These are phyloP conservation scores for Amphibolis antarctica DNA, from an alignment of 106 monocot species.

Conservation along the genomic window DNA sequence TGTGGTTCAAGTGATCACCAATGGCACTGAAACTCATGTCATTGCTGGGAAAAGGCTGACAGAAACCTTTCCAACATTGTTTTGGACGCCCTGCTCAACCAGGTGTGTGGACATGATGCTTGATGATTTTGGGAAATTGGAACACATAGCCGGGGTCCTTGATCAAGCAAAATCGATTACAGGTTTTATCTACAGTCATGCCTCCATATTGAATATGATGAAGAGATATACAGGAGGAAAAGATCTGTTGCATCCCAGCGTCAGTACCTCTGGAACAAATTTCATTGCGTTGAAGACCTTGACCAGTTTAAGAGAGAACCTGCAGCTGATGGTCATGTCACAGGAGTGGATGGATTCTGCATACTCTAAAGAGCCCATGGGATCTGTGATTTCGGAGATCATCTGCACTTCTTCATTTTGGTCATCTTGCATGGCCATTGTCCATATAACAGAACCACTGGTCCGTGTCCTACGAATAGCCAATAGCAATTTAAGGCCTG, in stretches of 20 bases:
- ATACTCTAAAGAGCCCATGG: constrained; percentile 49
- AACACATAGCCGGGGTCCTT: constrained; percentile 32
- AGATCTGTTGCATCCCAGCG: constrained; percentile 49
- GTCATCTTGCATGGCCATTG: constrained; percentile 45
- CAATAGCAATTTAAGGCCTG: constrained; percentile 46
- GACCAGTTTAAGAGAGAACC: constrained; percentile 42
- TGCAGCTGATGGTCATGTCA: constrained; percentile 49
- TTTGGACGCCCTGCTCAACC: constrained; percentile 78
- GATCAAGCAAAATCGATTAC: constrained; percentile 64
- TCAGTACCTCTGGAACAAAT: constrained; percentile 36
- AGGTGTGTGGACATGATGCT: constrained; percentile 65
- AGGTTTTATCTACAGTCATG: constrained; percentile 58
- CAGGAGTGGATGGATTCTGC: constrained; percentile 57
- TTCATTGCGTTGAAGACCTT: constrained; percentile 60
- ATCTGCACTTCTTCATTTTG: constrained; percentile 46
- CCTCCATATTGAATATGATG: constrained; percentile 48
- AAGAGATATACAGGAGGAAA: constrained; percentile 57
- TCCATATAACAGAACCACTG: constrained; percentile 58
- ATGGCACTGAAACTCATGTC: constrained; percentile 42
- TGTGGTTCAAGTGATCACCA: constrained; percentile 80
- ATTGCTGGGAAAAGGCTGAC: constrained; percentile 55
- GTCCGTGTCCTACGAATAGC: constrained; percentile 45
- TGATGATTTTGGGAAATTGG: constrained; percentile 60
- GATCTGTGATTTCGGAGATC: constrained; percentile 27
- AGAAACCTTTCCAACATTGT: constrained; percentile 67